Percentiles rank a stretch among this genome's conserved stretches.
Evolutionary conservation across 2,329 filamentous ascomycete species (phyloP).

Genomic region (Fusarium pseudonygamai): DNA sequence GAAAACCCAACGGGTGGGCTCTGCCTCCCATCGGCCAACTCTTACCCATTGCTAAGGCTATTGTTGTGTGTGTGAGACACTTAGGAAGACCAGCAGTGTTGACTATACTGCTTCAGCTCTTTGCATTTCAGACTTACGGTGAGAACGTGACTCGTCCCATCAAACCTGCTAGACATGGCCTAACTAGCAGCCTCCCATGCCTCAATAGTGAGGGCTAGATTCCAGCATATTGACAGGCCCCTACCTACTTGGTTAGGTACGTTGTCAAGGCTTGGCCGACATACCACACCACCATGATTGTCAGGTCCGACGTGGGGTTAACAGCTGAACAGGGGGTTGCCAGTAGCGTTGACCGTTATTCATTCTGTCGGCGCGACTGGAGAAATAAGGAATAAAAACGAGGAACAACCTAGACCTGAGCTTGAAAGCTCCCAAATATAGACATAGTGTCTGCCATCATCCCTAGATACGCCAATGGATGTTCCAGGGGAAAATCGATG

Average conservation of each 20-base stretch:
- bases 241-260: neutral
- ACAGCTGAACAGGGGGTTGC: slow-evolving; percentile 23
- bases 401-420: neutral
- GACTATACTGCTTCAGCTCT: slow-evolving; percentile 1
- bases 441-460: slow-evolving; percentile 22
- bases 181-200: slow-evolving; percentile 12
- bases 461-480: slow-evolving; percentile 18
- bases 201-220: slow-evolving; percentile 13
- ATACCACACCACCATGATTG: slow-evolving; percentile 2
- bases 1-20: neutral
- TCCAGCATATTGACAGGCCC: slow-evolving; percentile 9
- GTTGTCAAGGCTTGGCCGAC: neutral
- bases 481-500: slow-evolving; percentile 37
- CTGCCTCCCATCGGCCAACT: slow-evolving; percentile 1
- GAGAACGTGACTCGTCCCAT: slow-evolving; percentile 28
- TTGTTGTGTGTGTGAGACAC: slow-evolving; percentile 1
- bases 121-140: neutral
- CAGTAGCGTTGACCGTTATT: slow-evolving; percentile 12
- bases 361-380: slow-evolving; percentile 1
- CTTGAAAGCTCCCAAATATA: neutral
- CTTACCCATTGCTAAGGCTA: neutral
- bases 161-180: neutral
- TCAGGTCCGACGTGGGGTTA: slow-evolving; percentile 9
- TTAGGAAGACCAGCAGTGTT: neutral
- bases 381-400: neutral